Conservation (phyloP, 805 yeast genomes). For the Cyberlindnera americana region DNA sequence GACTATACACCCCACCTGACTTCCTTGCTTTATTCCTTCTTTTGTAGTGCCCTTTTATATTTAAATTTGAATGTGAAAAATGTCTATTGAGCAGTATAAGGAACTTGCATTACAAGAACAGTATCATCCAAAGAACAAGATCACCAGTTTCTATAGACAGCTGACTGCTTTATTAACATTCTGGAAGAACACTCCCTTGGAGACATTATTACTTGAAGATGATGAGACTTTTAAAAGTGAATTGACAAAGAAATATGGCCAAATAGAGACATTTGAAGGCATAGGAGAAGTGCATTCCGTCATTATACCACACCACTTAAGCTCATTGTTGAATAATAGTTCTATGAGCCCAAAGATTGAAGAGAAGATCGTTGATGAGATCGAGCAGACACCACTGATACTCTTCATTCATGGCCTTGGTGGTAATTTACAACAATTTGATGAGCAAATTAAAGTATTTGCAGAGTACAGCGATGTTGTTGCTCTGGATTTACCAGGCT, state of each 20-base stretch:
- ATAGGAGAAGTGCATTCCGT: slow-evolving; percentile 16
- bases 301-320: slow-evolving; percentile 16
- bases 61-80: too few species aligned
- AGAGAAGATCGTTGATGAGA: slow-evolving; percentile 13
- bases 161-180: slow-evolving; percentile 1
- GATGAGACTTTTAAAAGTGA: slow-evolving; percentile 16
- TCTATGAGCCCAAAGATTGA: slow-evolving; percentile 2
- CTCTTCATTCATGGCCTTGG: slow-evolving; percentile 86
- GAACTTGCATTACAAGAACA: slow-evolving; percentile 21
- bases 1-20: too few species aligned
- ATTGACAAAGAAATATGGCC: slow-evolving; percentile 15
- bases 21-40: too few species aligned
- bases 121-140: slow-evolving; percentile 4
- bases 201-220: slow-evolving; percentile 16
- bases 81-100: slow-evolving; percentile 19
- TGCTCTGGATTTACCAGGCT: slow-evolving; percentile 84
- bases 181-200: slow-evolving; percentile 15
- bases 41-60: too few species aligned
- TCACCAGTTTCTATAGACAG: background rate
- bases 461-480: slow-evolving; percentile 55
- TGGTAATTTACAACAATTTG: slow-evolving; percentile 85
- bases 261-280: slow-evolving; percentile 9
- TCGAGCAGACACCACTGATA: slow-evolving; percentile 53
- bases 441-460: slow-evolving; percentile 56
- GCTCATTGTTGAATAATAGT: slow-evolving; percentile 5